Base-by-base conservation (phyloP, 768 basidiomycete species). In the Serendipita sp. region DNA sequence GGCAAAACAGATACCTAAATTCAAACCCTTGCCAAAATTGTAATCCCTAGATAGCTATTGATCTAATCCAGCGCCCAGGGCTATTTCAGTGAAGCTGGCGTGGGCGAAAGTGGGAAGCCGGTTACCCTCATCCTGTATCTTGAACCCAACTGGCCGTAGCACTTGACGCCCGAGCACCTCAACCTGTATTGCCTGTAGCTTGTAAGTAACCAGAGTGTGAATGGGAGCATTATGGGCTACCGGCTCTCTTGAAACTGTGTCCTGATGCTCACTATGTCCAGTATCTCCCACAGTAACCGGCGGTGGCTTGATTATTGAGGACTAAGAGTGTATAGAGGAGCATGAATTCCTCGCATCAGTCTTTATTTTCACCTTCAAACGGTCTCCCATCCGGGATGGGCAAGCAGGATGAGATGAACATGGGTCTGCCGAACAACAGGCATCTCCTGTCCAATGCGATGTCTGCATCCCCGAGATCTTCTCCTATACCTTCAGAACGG, bases 21-120 rank as follows among this genome's bases (percentile, higher is more conserved):
- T 70, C 46, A 44, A 51, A n/a, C 65, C 66, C 34, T 63, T 72
- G 16, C 68, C 71, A 2, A 72, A 72, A 63, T 66, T 72, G 30
- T 72, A 52, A 66, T 23, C 23, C 23, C 23, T 23, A 23, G 23
- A 23, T 23, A 23, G 23, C 23, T 23, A 23, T 23, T 23, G 23
- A 23, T 23, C 23, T 23, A 23, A 23, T 23, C 23, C 23, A 23
- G 1, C 23, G 23, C 23, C 23, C 23, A 23, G 23, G 23, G 23
- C 23, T 23, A 23, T 23, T 23, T 23, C 23, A 23, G 23, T 23
- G 23, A 23, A 23, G 23, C 23, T 23, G 23, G 23, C 23, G 23
- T 23, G 23, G 45, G 45, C 45, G 2, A 46, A 18, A 13, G 45
- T 46, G 18, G 11, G 45, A 46, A 18, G 45, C 11, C 23, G 23